These are phyloP conservation scores for Shiraia bambusicola DNA, from an alignment of 2,329 filamentous ascomycete genomes.

Conservation along the genomic window DNA sequence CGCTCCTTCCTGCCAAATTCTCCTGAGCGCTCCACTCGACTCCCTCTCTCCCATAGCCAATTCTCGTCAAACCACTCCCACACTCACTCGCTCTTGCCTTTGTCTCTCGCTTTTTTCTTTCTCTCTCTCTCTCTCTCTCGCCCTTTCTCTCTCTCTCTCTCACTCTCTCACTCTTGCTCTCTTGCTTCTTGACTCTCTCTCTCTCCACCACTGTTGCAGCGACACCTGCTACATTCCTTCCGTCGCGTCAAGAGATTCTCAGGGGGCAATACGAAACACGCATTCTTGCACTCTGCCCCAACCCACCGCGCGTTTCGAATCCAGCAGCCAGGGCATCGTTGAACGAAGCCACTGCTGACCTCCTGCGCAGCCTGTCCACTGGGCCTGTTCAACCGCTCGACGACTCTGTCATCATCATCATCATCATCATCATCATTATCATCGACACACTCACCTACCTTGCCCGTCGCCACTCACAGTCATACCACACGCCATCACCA, in stretches of 20 bases:
- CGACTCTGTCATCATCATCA: constrained; percentile 4
- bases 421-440: constrained; percentile 2
- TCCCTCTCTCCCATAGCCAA: too few species aligned
- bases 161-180: constrained; percentile 27
- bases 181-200: constrained; percentile 8
- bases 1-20: too few species aligned
- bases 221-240: constrained; percentile 31
- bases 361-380: constrained; percentile 15
- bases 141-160: constrained; percentile 2
- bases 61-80: too few species aligned
- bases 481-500: constrained; percentile 8
- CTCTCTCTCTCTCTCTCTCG: neutral
- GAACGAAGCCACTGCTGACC: constrained; percentile 35
- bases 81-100: constrained; percentile 3
- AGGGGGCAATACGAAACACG: constrained; percentile 36
- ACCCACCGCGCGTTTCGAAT: constrained; percentile 42
- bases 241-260: constrained; percentile 20
- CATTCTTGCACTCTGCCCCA: constrained; percentile 40
- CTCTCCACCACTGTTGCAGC: constrained; percentile 4
- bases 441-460: too few species aligned
- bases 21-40: too few species aligned
- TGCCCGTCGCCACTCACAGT: constrained; percentile 5
- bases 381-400: constrained; percentile 13
- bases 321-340: constrained; percentile 35
- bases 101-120: constrained; percentile 1